These are phyloP conservation scores for Glutinoglossum americanum DNA, from an alignment of 495 filamentous ascomycete species.

Conservation along the genomic window DNA sequence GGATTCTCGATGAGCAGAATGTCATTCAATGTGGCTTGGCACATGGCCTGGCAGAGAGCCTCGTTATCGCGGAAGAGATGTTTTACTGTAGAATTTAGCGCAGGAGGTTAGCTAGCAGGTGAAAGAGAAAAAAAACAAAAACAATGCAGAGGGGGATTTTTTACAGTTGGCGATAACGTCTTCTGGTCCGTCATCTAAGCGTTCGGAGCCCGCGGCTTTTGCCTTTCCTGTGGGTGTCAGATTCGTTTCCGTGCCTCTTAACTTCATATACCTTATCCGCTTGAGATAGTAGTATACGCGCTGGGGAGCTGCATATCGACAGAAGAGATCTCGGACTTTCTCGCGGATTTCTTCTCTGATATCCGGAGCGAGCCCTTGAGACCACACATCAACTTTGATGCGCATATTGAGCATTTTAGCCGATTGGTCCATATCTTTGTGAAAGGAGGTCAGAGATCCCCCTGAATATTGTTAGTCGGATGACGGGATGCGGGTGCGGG, in stretches of 20 bases:
- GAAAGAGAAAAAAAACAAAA: too few relatives aligned
- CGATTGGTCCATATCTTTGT: conserved; percentile 8
- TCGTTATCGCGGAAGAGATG: neutral
- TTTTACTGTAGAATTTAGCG: neutral
- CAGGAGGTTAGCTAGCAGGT: neutral
- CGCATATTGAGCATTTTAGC: conserved; percentile 8
- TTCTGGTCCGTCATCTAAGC: conserved; percentile 4
- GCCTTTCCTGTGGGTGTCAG: neutral
- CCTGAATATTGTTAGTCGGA: conserved; percentile 4
- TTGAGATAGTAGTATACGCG: conserved; percentile 8
- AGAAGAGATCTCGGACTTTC: conserved; percentile 7
- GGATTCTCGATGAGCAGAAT: conserved; percentile 5
- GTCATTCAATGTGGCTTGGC: conserved; percentile 5
- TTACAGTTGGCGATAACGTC: conserved; percentile 7
- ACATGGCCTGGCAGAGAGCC: conserved; percentile 4
- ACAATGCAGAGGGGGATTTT: too few relatives aligned
- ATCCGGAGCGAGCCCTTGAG: conserved; percentile 3
- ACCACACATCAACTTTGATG: conserved; percentile 8
- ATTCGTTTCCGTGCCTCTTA: neutral
- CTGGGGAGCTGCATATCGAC: conserved; percentile 3
- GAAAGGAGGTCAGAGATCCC: neutral
- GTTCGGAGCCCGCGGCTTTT: neutral
- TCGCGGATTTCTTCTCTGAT: conserved; percentile 6
- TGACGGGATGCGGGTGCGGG: neutral
- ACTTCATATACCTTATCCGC: conserved; percentile 4